Evolutionary conservation across 352 stramenopile genomes (phyloP).

Genomic region (Pythium biforme): DNA sequence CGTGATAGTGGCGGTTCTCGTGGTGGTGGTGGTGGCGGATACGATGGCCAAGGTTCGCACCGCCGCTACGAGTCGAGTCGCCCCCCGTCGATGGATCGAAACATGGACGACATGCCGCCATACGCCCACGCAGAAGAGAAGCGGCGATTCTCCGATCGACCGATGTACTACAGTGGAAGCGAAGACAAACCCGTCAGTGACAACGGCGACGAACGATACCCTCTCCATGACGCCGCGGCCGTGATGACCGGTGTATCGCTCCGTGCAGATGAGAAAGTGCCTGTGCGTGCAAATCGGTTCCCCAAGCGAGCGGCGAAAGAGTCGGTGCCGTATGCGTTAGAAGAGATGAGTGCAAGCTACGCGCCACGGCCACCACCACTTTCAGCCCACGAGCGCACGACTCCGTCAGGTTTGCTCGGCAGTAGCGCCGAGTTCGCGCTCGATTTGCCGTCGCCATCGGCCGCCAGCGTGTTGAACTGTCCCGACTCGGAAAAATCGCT

Average conservation of each 20-base stretch:
- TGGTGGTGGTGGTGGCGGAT: background rate
- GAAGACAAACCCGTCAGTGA: slow-evolving; percentile 14
- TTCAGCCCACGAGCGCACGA: background rate
- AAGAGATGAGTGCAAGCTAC: background rate
- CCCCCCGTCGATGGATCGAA: background rate
- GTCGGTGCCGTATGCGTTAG: slow-evolving; percentile 8
- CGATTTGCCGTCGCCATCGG: slow-evolving; percentile 42
- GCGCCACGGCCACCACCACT: background rate
- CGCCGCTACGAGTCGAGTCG: background rate
- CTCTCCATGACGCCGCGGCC: background rate
- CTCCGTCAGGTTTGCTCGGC: background rate
- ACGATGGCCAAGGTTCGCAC: background rate
- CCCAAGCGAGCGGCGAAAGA: slow-evolving; percentile 65
- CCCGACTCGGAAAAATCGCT: slow-evolving; percentile 69
- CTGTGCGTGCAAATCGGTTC: background rate
- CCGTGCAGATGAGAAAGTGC: slow-evolving; percentile 14
- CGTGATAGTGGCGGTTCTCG: too few relatives aligned
- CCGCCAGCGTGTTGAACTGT: slow-evolving; percentile 59
- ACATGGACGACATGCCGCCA: background rate
- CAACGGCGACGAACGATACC: background rate
- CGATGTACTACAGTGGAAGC: slow-evolving; percentile 1
- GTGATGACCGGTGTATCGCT: background rate
- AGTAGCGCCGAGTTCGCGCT: slow-evolving; percentile 7
- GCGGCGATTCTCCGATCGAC: background rate
- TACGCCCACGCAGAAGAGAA: slow-evolving; percentile 16